Evolutionary conservation across 129 eudicot genomes (phyloP).

Genomic region (Arctium minus): DNA sequence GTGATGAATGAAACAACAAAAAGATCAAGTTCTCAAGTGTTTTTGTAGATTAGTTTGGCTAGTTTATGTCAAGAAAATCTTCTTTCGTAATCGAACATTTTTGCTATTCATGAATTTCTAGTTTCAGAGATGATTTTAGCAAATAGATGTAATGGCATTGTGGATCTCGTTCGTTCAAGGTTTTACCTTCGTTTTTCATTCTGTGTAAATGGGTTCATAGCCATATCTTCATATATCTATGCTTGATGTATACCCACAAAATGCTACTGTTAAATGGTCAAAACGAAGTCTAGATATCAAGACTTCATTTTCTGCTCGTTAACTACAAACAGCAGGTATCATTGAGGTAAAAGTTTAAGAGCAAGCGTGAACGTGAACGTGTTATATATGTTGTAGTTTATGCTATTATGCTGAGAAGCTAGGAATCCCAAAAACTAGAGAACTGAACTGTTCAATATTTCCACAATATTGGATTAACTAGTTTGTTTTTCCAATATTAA

Average conservation of each 20-base stretch:
- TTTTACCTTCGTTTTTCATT: background rate
- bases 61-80: background rate
- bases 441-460: no score
- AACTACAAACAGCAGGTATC: no score
- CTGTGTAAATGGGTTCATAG: background rate
- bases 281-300: background rate
- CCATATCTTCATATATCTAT: background rate
- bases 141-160: background rate
- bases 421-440: background rate
- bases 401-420: background rate
- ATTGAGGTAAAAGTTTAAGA: background rate
- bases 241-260: background rate
- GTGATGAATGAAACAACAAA: background rate
- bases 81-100: no score
- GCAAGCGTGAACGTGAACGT: background rate
- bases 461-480: no score
- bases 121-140: background rate
- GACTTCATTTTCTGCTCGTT: no score
- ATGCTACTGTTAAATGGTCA: background rate
- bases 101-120: background rate
- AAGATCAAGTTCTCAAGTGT: background rate
- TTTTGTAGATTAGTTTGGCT: background rate
- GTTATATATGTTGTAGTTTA: background rate
- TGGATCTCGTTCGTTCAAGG: background rate
- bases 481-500: no score